Percentiles rank a stretch among this genome's conserved stretches.
Conservation (phyloP, 176 grass and related monocot species). For the Puya raimondii region DNA sequence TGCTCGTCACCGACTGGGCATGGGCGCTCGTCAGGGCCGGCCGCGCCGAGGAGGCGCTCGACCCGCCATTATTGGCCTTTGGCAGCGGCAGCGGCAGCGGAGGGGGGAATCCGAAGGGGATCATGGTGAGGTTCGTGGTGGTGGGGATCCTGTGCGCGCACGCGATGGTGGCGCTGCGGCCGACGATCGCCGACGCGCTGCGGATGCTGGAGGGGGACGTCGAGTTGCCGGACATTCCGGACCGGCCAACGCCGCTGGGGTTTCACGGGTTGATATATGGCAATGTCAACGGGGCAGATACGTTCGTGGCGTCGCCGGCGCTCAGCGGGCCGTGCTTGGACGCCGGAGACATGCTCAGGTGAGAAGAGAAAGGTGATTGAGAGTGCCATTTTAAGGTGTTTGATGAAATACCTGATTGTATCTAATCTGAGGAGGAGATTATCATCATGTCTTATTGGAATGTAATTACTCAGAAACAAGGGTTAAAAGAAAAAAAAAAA, state of each 20-base stretch:
- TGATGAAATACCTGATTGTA: too few relatives aligned
- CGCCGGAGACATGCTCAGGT: conserved; percentile 53
- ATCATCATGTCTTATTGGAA: too few relatives aligned
- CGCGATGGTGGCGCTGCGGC: conserved; percentile 70
- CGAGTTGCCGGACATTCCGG: conserved; percentile 62
- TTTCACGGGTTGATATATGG: conserved; percentile 36
- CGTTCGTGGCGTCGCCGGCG: conserved; percentile 48
- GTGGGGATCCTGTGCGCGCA: conserved; percentile 83
- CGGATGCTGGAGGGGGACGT: conserved; percentile 82
- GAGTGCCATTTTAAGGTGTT: too few relatives aligned
- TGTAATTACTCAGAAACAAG: too few relatives aligned
- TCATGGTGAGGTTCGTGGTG: conserved; percentile 80
- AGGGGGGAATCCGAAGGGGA: conserved; percentile 12
- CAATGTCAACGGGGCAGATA: conserved; percentile 5
- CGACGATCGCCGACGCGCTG: conserved; percentile 76
- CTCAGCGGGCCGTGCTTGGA: conserved; percentile 28
- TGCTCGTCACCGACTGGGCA: conserved; percentile 85
- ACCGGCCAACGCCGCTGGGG: conserved; percentile 52
- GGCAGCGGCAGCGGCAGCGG: not conserved
- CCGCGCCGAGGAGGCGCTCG: conserved; percentile 38
- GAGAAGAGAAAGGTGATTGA: conserved; percentile 8
- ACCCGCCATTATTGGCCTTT: conserved; percentile 12
- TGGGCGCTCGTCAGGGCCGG: conserved; percentile 65
- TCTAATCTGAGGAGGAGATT: too few relatives aligned
- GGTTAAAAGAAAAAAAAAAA: too few relatives aligned